phyloP scores from a whole-genome alignment of 768 basidiomycete species.

The Boletus huronensis region DNA sequence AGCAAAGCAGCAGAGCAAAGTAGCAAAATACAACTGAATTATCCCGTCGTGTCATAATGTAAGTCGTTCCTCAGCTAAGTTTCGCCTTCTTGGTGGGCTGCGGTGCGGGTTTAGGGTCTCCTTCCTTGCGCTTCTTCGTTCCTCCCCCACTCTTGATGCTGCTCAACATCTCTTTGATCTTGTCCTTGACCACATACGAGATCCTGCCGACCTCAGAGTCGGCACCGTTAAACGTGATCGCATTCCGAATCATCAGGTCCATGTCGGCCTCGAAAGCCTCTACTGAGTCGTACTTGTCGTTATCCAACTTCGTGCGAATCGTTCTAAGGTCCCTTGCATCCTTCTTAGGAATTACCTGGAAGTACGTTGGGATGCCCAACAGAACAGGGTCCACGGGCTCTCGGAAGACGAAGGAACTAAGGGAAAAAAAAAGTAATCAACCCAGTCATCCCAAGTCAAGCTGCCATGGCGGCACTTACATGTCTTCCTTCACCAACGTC shows the following conservation, averaged over 20 bases:
- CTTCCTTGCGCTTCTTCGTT: constrained; percentile 73
- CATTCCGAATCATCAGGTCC: constrained; percentile 84
- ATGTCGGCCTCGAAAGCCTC: constrained; percentile 84
- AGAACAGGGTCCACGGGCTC: constrained; percentile 86
- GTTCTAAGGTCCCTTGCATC: constrained; percentile 84
- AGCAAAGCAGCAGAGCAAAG: constrained; percentile 31
- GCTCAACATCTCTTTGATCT: constrained; percentile 51
- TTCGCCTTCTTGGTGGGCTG: constrained; percentile 70
- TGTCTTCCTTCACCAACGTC: constrained; percentile 61
- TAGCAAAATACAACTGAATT: constrained; percentile 29
- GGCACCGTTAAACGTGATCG: constrained; percentile 81
- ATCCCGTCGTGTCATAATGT: constrained; percentile 22
- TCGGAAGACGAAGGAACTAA: constrained; percentile 72
- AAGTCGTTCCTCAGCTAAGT: constrained; percentile 43
- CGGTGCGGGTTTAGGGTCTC: constrained; percentile 52
- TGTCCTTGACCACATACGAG: constrained; percentile 48
- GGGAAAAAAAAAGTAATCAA: not conserved
- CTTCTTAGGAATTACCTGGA: constrained; percentile 78
- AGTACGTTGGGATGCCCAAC: constrained; percentile 83
- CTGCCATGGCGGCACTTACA: constrained; percentile 39
- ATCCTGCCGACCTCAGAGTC: constrained; percentile 76
- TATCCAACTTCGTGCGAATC: constrained; percentile 77
- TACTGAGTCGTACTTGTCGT: constrained; percentile 74
- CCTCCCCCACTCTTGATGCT: constrained; percentile 40
- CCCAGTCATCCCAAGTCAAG: not conserved